A percentile compares a stretch with the other conserved stretches of the same genome.
These are phyloP conservation scores for Leccinum variabile DNA, from an alignment of 1,284 basidiomycete genomes.

Conservation along the genomic window DNA sequence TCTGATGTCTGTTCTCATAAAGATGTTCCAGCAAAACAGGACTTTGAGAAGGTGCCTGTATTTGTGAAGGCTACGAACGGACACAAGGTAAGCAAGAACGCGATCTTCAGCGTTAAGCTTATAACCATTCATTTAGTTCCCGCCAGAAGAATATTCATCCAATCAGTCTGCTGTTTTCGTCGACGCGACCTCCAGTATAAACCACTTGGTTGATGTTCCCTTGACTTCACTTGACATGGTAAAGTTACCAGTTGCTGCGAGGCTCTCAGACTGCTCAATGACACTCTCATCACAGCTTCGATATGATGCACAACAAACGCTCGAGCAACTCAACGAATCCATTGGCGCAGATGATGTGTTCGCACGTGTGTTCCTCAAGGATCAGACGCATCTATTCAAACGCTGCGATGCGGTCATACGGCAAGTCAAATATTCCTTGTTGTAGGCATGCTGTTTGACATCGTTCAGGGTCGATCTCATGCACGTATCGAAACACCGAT, in stretches of 20 bases:
- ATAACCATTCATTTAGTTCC: constrained; percentile 43
- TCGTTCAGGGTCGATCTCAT: constrained; percentile 60
- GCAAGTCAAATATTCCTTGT: constrained; percentile 39
- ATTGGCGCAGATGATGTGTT: constrained; percentile 64
- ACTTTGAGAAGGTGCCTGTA: constrained; percentile 61
- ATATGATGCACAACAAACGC: constrained; percentile 72
- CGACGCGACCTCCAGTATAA: constrained; percentile 78
- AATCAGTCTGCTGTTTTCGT: constrained; percentile 65
- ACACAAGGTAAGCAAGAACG: constrained; percentile 43
- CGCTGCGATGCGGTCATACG: constrained; percentile 68
- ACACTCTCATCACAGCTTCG: constrained; percentile 53
- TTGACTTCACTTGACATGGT: constrained; percentile 70
- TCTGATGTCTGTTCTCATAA: constrained; percentile 11
- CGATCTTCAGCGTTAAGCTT: constrained; percentile 8
- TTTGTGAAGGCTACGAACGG: constrained; percentile 60
- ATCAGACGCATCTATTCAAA: constrained; percentile 57
- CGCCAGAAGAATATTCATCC: constrained; percentile 53
- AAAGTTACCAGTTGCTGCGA: constrained; percentile 5
- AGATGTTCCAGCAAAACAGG: constrained; percentile 58
- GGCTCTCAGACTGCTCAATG: neutral
- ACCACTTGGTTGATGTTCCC: constrained; percentile 80
- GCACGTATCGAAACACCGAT: constrained; percentile 47
- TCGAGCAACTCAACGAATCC: constrained; percentile 57
- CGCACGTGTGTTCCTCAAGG: constrained; percentile 71
- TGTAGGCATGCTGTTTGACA: constrained; percentile 8